Conservation (phyloP, 2,329 filamentous ascomycete species). For the Aspergillus novoparasiticus region DNA sequence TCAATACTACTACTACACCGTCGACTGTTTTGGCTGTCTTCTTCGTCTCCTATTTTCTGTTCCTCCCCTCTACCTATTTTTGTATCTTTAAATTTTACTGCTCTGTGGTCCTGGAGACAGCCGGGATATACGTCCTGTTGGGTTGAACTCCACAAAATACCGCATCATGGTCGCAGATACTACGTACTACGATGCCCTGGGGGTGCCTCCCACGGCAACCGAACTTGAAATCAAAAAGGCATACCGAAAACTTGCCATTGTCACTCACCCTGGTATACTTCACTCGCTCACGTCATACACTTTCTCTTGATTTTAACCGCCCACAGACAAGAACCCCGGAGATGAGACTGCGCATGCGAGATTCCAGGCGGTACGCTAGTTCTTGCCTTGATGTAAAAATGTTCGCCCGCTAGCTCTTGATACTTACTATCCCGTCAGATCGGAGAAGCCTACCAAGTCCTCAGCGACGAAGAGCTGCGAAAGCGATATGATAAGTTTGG, state of each 20-base stretch:
- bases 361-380: conserved; percentile 75
- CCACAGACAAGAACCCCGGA: conserved; percentile 90
- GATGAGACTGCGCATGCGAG: conserved; percentile 91
- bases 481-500: conserved; percentile 96
- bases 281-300: background rate
- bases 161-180: conserved; percentile 81
- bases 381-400: background rate
- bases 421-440: conserved; percentile 48
- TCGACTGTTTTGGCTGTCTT: background rate
- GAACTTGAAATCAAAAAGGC: conserved; percentile 97
- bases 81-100: background rate
- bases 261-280: conserved; percentile 78
- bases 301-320: conserved; percentile 14
- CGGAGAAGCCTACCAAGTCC: conserved; percentile 72
- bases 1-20: background rate
- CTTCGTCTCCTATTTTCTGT: background rate
- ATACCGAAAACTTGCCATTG: conserved; percentile 90
- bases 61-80: background rate
- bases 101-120: conserved; percentile 1
- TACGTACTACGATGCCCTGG: conserved; percentile 82
- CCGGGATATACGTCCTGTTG: conserved; percentile 4
- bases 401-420: background rate
- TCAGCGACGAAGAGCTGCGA: conserved; percentile 83
- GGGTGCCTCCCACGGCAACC: conserved; percentile 80
- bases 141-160: background rate